Conservation (phyloP, 371 early-diverging fungal species). For the Funneliformis caledonium region DNA sequence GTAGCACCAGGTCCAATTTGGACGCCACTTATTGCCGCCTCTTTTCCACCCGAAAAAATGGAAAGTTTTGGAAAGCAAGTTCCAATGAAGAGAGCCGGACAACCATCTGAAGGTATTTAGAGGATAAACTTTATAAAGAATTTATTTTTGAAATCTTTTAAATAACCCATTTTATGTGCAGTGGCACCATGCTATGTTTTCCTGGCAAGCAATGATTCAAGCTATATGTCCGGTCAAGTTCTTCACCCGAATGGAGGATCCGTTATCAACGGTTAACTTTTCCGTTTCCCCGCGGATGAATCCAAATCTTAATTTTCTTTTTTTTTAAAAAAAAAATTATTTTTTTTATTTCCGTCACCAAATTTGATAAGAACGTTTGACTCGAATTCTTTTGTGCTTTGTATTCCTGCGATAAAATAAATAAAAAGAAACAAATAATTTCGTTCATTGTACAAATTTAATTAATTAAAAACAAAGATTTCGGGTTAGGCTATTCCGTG, state of each 20-base stretch:
- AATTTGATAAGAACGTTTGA: too few relatives aligned
- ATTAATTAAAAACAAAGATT: too few relatives aligned
- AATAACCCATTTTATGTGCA: not conserved
- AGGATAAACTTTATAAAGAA: not conserved
- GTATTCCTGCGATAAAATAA: too few relatives aligned
- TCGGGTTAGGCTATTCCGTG: too few relatives aligned
- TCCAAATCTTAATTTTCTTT: too few relatives aligned
- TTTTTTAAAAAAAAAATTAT: too few relatives aligned
- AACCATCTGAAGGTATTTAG: slow-evolving; percentile 27
- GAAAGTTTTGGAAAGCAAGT: slow-evolving; percentile 10
- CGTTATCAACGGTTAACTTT: not conserved
- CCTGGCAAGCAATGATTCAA: slow-evolving; percentile 26
- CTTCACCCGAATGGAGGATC: slow-evolving; percentile 28
- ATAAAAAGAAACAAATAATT: too few relatives aligned
- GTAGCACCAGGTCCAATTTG: slow-evolving; percentile 48
- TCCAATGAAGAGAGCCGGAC: slow-evolving; percentile 3
- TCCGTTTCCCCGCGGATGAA: not conserved
- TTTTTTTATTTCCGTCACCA: too few relatives aligned
- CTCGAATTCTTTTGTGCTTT: too few relatives aligned
- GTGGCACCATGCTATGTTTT: slow-evolving; percentile 29
- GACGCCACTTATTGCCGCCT: slow-evolving; percentile 24
- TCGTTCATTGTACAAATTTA: too few relatives aligned
- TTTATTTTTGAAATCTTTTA: not conserved
- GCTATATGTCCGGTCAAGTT: slow-evolving; percentile 21
- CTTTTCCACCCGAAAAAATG: slow-evolving; percentile 8